These are phyloP conservation scores for Phialemoniopsis sp. DNA, from an alignment of 2,329 filamentous ascomycete species.

Conservation along the genomic window DNA sequence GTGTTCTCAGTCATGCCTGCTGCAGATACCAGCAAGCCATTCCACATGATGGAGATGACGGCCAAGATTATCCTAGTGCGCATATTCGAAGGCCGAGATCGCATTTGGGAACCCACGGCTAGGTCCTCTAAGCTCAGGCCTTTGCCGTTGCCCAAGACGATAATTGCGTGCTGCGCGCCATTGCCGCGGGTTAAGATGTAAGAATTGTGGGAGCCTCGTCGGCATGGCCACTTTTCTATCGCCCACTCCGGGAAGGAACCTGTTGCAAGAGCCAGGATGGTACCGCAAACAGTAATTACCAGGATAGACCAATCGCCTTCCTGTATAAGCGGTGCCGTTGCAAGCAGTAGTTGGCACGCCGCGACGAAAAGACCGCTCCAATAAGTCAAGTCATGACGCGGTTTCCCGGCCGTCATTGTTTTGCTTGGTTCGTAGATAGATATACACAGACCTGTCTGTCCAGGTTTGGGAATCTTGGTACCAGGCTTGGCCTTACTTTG, in stretches of 20 bases:
- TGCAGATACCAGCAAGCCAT: slow-evolving; percentile 32
- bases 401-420: too few relatives aligned
- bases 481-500: too few relatives aligned
- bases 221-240: slow-evolving; percentile 36
- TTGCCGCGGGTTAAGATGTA: slow-evolving; percentile 33
- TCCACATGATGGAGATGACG: slow-evolving; percentile 27
- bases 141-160: slow-evolving; percentile 23
- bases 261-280: slow-evolving; percentile 24
- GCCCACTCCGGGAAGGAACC: slow-evolving; percentile 35
- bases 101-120: slow-evolving; percentile 11
- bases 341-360: slow-evolving; percentile 25
- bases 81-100: too few relatives aligned
- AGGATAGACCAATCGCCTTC: slow-evolving; percentile 32
- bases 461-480: too few relatives aligned
- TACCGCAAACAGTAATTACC: slow-evolving; percentile 31
- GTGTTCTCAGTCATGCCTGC: slow-evolving; percentile 26
- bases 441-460: slow-evolving; percentile 8
- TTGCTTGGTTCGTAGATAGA: slow-evolving; percentile 14
- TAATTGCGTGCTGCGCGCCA: slow-evolving; percentile 31
- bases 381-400: slow-evolving; percentile 7
- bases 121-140: slow-evolving; percentile 37
- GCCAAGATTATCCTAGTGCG: slow-evolving; percentile 10
- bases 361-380: slow-evolving; percentile 14
- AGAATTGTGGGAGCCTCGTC: slow-evolving; percentile 19
- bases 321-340: slow-evolving; percentile 24